Base-by-base conservation (phyloP, 78 protist species). In the Guillardia theta region DNA sequence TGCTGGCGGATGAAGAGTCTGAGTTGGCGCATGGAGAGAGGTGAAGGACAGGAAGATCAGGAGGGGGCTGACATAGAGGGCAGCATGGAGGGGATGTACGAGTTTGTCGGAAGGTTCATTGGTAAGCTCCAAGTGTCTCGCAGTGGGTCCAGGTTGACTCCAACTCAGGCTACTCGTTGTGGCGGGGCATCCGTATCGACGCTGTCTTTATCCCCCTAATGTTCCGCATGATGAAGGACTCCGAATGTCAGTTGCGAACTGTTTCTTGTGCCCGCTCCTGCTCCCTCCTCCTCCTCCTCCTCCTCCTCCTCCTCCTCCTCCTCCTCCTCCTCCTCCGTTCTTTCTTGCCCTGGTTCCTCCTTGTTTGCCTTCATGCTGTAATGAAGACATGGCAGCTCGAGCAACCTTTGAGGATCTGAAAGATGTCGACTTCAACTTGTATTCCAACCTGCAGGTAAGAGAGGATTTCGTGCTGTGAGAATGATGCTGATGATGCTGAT, bases 1-100 rank as follows among this genome's bases (percentile, higher is more conserved):
- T 78, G 48, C 90, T 78, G 24, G 53, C 90, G 24, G 90, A 78
- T 48, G 50, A 78, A 8, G 90, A 77, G 88, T 77, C 90, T 12
- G 90, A 78, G 53, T 22, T 78, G 48, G 90, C 90, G 50, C 90
- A 78, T 19, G 90, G 90, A 18, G n/a, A n/a, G n/a, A n/a, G n/a
- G n/a, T n/a, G n/a, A n/a, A n/a, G n/a, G n/a, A n/a, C n/a, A n/a
- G n/a, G n/a, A n/a, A n/a, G n/a, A n/a, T n/a, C n/a, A n/a, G n/a
- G n/a, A n/a, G n/a, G n/a, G n/a, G n/a, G n/a, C n/a, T n/a, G n/a
- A n/a, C n/a, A n/a, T n/a, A n/a, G n/a, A n/a, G n/a, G 90, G 48
- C 15, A 18, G 90, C 50, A 78, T 48, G 2, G 90, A 78, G 90
- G 90, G 18, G 37, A 78, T 78, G 43, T 78, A 78, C 90, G 9